These are phyloP conservation scores for Aphelidium insulamus DNA, from an alignment of 371 early-diverging fungal genomes.

Conservation along the genomic window DNA sequence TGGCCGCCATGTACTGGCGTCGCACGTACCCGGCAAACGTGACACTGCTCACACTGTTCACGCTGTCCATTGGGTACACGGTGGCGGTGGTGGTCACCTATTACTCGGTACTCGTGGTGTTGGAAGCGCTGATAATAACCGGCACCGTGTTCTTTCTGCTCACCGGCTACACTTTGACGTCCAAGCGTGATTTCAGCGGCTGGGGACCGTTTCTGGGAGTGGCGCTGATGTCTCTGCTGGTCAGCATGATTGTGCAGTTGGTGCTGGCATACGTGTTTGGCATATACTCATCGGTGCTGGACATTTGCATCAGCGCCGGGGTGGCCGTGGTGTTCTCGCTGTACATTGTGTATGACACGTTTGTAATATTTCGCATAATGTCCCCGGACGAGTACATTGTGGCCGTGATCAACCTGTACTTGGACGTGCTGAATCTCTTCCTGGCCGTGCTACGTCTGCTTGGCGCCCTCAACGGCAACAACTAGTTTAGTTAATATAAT, in stretches of 20 bases:
- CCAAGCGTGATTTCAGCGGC: slow-evolving; percentile 42
- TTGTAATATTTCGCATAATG: slow-evolving; percentile 34
- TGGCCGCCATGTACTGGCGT: slow-evolving; percentile 33
- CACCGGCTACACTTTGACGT: slow-evolving; percentile 51
- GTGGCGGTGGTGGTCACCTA: slow-evolving; percentile 23
- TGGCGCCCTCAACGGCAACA: slow-evolving; percentile 5
- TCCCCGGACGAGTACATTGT: slow-evolving; percentile 55
- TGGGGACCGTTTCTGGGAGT: slow-evolving; percentile 18
- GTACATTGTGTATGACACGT: slow-evolving; percentile 47
- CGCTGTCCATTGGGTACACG: slow-evolving; percentile 34
- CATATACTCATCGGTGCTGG: slow-evolving; percentile 8
- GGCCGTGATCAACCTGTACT: slow-evolving; percentile 47
- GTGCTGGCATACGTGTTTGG: neutral
- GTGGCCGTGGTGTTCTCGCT: slow-evolving; percentile 44
- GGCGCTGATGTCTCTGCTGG: neutral
- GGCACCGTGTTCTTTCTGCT: slow-evolving; percentile 42
- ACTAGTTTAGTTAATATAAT: too few species aligned
- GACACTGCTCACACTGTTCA: slow-evolving; percentile 32
- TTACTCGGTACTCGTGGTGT: slow-evolving; percentile 26
- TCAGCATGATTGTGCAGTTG: neutral
- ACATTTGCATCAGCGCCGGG: slow-evolving; percentile 34
- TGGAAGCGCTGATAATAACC: slow-evolving; percentile 49
- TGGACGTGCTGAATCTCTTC: slow-evolving; percentile 62
- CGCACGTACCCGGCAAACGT: slow-evolving; percentile 39
- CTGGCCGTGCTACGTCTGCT: slow-evolving; percentile 37